Evolutionary conservation across 352 stramenopile species (phyloP), one percentile per base, ranked within the genome.

Genomic region (Aphanomyces euteiches): DNA sequence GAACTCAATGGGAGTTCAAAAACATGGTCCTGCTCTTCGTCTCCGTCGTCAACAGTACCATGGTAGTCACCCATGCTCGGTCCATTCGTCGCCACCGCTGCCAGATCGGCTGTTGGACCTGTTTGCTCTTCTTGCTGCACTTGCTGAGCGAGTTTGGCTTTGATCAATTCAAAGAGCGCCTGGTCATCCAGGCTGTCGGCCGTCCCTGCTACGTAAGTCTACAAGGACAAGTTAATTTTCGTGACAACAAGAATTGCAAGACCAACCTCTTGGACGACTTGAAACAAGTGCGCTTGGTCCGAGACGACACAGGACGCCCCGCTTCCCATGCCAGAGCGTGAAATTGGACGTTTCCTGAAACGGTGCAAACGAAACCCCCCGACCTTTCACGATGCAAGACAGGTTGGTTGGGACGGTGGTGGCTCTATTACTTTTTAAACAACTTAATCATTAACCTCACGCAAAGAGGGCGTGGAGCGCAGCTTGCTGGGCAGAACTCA

Each of bases 391-490:
- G 28, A 28, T 28, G 28, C 28, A 28, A 28, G 28, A 28, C 28
- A 28, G 28, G 28, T 28, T 28, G 0, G 28, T 28, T 28, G 28
- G n/a, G 28, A 28, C 28, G 28, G 28, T 28, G 28, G 28, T 28
- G 28, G 28, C 28, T 28, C 28, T 28, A 28, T 28, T 28, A 28
- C 28, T 28, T 28, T 28, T 28, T 28, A 28, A 28, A 28, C 28
- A 28, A 28, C 28, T 28, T 28, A 2, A 28, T 28, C 28, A 28
- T 28, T 28, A 28, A 28, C 28, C 28, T 28, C 61, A 60, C 37
- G 63, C 63, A 60, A 91, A 91, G 3, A 93, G 82, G 17, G 80
- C 74, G 56, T 90, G 83, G 61, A 93, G 64, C 34, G 81, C 83
- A 15, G 77, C 74, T 61, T 91, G 82, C 57, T 91, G 85, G 38